Base-by-base conservation (phyloP, 495 filamentous ascomycete genomes). In the Tetracladium setigerum region DNA sequence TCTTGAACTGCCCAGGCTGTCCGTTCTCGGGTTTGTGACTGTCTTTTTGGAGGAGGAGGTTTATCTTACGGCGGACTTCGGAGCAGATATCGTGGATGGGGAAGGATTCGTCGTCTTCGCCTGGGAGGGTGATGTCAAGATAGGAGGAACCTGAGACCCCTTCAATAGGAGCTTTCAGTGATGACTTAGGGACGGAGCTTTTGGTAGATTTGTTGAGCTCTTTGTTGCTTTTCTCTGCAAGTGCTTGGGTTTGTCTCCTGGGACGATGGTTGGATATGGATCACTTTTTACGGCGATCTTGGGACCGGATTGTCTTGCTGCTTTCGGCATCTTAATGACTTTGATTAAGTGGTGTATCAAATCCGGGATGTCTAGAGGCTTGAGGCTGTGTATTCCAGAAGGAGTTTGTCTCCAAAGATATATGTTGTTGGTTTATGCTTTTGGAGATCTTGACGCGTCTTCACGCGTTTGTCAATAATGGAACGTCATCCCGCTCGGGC, bases 21-120 rank as follows among this genome's bases (percentile, higher is more conserved):
- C 18, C 41, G 19, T 50, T 50, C 41, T 45, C 48, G 4, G 48
- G 48, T 22, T 50, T 50, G 32, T 75, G 56, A 40, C 66, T 69
- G 27, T 66, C 58, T 36, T 67, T 67, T 33, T 62, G 62, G 2
- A 82, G 64, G 30, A 78, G 66, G 0, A 67, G 64, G 35, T 62
- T 63, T 45, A 82, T 74, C 61, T 79, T 81, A 35, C 61, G 62
- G 7, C 73, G 71, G 30, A 81, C 53, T 45, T 74, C 73, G 53
- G 79, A 71, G 55, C 74, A 81, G n/a, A 71, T 73, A 44, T 81
- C 74, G 56, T 62, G 76, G 18, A 78, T 54, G 5, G 58, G 56
- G 5, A 79, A 67, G 3, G 15, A 32, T 46, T 71, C 66, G 10
- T 53, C 51, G 8, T 64, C 60, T 50, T 77, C 70, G 38, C 67